Conservation (phyloP, 1,284 basidiomycete species). For the Boletus smithii region DNA sequence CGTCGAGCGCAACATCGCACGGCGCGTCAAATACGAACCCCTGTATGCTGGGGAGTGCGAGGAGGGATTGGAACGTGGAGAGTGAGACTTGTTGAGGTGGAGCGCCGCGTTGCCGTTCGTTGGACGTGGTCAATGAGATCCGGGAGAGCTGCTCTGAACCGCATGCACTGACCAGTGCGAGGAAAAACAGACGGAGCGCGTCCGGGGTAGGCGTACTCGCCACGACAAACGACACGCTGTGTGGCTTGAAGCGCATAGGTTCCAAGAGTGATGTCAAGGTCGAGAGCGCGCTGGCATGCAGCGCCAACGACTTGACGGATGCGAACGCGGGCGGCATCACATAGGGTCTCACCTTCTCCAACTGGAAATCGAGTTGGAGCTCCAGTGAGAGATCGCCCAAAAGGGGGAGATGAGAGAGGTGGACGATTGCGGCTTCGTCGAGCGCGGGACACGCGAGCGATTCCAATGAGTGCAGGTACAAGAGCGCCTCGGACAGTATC, state of each 20-base stretch:
- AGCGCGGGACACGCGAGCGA: conserved; percentile 21
- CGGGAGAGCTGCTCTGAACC: conserved; percentile 7
- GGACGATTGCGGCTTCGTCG: conserved; percentile 23
- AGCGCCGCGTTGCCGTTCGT: neutral
- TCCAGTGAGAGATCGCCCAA: conserved; percentile 18
- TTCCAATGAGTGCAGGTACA: conserved; percentile 18
- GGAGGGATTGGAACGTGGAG: conserved; percentile 19
- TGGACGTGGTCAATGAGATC: conserved; percentile 11
- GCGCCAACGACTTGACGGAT: conserved; percentile 9
- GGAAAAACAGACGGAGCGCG: conserved; percentile 21
- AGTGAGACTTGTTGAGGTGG: conserved; percentile 10
- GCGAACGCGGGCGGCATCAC: conserved; percentile 18
- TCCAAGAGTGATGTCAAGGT: conserved; percentile 24
- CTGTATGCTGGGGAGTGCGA: conserved; percentile 12
- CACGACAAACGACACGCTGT: conserved; percentile 18
- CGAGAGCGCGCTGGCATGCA: conserved; percentile 10
- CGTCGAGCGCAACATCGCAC: conserved; percentile 19
- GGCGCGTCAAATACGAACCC: conserved; percentile 19
- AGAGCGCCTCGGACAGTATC: conserved; percentile 20
- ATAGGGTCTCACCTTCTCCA: conserved; percentile 13
- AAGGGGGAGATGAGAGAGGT: conserved; percentile 22
- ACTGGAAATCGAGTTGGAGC: conserved; percentile 14
- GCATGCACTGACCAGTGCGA: conserved; percentile 20
- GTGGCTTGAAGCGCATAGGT: conserved; percentile 17
- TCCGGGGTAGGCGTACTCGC: conserved; percentile 13